Evolutionary conservation across 176 grass and related monocot genomes (phyloP).

Genomic region (Oryza punctata): DNA sequence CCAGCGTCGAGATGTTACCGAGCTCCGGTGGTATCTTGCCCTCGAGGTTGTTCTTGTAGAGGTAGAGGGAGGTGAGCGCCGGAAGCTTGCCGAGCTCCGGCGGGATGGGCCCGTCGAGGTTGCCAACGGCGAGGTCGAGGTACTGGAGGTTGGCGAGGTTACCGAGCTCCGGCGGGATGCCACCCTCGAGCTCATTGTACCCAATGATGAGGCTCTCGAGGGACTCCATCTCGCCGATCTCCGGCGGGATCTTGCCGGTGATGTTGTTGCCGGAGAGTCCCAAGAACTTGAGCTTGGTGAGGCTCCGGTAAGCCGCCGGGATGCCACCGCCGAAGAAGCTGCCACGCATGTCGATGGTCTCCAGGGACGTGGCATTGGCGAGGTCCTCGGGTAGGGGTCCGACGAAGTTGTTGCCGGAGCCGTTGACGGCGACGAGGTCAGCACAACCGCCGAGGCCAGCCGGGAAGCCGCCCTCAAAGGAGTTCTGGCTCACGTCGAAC

Average conservation of each 20-base stretch:
- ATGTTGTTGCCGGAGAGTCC: slow-evolving; percentile 93
- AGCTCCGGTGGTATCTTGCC: slow-evolving; percentile 72
- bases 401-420: slow-evolving; percentile 83
- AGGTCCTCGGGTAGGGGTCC: slow-evolving; percentile 69
- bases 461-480: slow-evolving; percentile 73
- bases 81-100: slow-evolving; percentile 68
- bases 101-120: slow-evolving; percentile 69
- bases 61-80: slow-evolving; percentile 60
- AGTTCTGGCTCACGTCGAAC: slow-evolving; percentile 84
- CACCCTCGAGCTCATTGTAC: slow-evolving; percentile 81
- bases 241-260: slow-evolving; percentile 75
- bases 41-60: slow-evolving; percentile 75
- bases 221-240: slow-evolving; percentile 66
- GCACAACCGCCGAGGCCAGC: slow-evolving; percentile 67
- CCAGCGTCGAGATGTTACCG: slow-evolving; percentile 65
- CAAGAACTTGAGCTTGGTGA: slow-evolving; percentile 75
- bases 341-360: slow-evolving; percentile 74
- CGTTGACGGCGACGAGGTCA: slow-evolving; percentile 57
- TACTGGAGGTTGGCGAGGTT: slow-evolving; percentile 75
- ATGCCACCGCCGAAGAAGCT: slow-evolving; percentile 77
- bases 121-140: slow-evolving; percentile 80
- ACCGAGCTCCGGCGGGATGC: slow-evolving; percentile 75
- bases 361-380: slow-evolving; percentile 64
- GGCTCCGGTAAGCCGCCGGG: slow-evolving; percentile 67
- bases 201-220: slow-evolving; percentile 86